Base-by-base conservation (phyloP, 2,329 filamentous ascomycete species). In the Trematosphaeria pertusa region DNA sequence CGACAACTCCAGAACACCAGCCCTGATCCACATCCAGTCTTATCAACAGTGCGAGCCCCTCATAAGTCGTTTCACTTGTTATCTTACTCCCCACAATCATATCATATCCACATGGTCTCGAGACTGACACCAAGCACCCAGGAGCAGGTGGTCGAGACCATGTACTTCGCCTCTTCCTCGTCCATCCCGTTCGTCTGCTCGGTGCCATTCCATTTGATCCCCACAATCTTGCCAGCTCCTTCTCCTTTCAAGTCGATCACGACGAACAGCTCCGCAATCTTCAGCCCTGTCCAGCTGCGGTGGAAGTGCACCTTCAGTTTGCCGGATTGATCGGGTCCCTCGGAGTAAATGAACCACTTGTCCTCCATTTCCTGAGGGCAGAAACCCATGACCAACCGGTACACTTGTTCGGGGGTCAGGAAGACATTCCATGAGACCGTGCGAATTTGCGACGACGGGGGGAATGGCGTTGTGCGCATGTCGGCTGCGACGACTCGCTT, bases 21-120 rank as follows among this genome's bases (percentile, higher is more conserved):
- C n/a, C n/a, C n/a, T n/a, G n/a, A n/a, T n/a, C n/a, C n/a, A n/a
- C n/a, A n/a, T n/a, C n/a, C n/a, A n/a, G n/a, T n/a, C n/a, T n/a
- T n/a, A n/a, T n/a, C n/a, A n/a, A n/a, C n/a, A n/a, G n/a, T n/a
- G n/a, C n/a, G n/a, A n/a, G n/a, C n/a, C n/a, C n/a, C n/a, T n/a
- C n/a, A n/a, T n/a, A n/a, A n/a, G n/a, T n/a, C n/a, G n/a, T n/a
- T n/a, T n/a, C n/a, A n/a, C n/a, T n/a, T n/a, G n/a, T n/a, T n/a
- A n/a, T n/a, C n/a, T n/a, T n/a, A n/a, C 12, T 28, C 24, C 7
- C 24, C 7, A 28, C 24, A 28, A 32, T 43, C 21, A 24, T 9
- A 37, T 50, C 19, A 43, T 34, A 33, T 15, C 10, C 31, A 36
- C 5, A 43, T 43, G 2, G 86, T 64, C 68, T 87, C 55, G 10